Percentiles rank a stretch among this genome's conserved stretches.
These are phyloP conservation scores for Hapsidospora chrysogenum DNA, from an alignment of 495 filamentous ascomycete genomes.

Conservation along the genomic window DNA sequence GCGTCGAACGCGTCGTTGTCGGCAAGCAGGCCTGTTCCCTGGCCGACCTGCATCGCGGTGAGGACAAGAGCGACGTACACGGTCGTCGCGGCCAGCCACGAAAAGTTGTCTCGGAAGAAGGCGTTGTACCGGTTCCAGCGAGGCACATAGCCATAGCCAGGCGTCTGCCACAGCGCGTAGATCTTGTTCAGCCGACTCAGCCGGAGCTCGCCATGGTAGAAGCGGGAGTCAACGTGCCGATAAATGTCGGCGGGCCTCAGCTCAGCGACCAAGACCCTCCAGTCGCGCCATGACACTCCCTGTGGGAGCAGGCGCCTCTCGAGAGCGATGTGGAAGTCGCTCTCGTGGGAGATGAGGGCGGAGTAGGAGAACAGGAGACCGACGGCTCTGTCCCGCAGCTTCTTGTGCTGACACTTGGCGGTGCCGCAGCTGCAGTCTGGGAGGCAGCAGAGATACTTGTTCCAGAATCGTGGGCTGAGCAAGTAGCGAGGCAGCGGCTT, in stretches of 20 bases:
- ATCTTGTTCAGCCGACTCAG: constrained; percentile 22
- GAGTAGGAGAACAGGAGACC: constrained; percentile 23
- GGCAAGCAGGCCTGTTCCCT: constrained; percentile 22
- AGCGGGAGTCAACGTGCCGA: constrained; percentile 19
- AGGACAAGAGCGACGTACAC: constrained; percentile 38
- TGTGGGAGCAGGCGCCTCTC: constrained; percentile 15
- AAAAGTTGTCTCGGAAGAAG: constrained; percentile 29
- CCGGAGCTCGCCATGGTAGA: constrained; percentile 27
- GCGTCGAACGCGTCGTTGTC: constrained; percentile 23
- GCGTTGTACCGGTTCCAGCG: constrained; percentile 15
- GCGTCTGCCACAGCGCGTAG: constrained; percentile 6
- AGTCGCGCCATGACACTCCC: constrained; percentile 8
- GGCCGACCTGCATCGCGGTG: constrained; percentile 42
- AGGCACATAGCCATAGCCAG: constrained; percentile 4
- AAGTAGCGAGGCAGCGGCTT: constrained; percentile 22
- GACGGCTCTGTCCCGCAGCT: constrained; percentile 6
- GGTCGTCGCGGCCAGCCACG: constrained; percentile 22
- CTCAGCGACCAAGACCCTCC: constrained; percentile 4
- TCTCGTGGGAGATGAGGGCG: constrained; percentile 16
- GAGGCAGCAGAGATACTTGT: constrained; percentile 2
- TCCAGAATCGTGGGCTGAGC: constrained; percentile 17
- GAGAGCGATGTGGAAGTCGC: constrained; percentile 21
- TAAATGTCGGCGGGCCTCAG: constrained; percentile 7
- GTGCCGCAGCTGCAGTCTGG: background rate
- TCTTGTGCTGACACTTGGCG: background rate